Conservation (phyloP, 2,329 filamentous ascomycete genomes). For the Nemania serpens region DNA sequence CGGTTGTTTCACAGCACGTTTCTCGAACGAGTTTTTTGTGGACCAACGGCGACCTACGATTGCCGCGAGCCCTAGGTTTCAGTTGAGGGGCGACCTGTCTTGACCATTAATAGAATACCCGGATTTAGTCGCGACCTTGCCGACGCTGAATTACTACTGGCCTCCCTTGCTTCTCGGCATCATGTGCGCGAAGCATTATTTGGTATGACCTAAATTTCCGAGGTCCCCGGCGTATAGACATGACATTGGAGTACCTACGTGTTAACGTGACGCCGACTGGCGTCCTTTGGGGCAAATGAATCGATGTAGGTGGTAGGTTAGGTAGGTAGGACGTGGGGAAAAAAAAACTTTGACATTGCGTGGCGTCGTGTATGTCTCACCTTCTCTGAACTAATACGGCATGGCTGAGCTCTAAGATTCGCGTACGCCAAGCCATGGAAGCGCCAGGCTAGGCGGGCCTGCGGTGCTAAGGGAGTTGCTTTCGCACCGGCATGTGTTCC, state of each 20-base stretch:
- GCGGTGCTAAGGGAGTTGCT: neutral
- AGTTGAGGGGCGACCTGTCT: neutral
- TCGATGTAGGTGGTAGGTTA: too few species aligned
- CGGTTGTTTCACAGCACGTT: neutral
- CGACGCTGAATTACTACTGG: too few species aligned
- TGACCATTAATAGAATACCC: neutral
- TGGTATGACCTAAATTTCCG: neutral
- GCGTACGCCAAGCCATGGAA: slow-evolving; percentile 7
- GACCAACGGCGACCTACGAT: neutral
- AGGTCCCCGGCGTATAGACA: neutral
- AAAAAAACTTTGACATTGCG: neutral
- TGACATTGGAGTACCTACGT: neutral
- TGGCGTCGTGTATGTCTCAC: slow-evolving; percentile 14
- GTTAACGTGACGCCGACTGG: too few species aligned
- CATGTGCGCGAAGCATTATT: neutral
- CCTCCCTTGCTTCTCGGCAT: neutral
- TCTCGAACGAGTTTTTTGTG: neutral
- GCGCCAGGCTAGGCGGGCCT: neutral
- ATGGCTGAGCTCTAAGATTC: neutral
- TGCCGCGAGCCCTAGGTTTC: neutral
- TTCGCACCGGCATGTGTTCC: neutral
- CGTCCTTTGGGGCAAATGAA: too few species aligned
- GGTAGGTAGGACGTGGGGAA: too few species aligned
- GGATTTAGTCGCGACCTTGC: neutral
- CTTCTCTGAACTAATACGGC: neutral